phyloP scores from a whole-genome alignment of 2,329 filamentous ascomycete genomes.

The Penicillium glabrum region DNA sequence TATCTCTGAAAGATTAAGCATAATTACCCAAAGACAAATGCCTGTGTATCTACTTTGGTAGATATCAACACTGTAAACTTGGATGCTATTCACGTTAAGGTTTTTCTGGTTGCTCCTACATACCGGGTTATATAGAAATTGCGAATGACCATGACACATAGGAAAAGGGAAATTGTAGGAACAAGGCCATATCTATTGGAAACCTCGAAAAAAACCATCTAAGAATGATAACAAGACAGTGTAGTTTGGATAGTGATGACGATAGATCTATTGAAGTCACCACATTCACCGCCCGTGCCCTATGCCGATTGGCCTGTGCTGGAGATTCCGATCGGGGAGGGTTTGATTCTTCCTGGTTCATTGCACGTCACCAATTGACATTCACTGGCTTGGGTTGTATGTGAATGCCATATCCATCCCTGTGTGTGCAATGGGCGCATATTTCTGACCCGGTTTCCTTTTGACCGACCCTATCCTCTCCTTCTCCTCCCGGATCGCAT shows the following conservation, averaged over 20 bases:
- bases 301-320: slow-evolving; percentile 11
- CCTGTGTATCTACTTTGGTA: too few species aligned
- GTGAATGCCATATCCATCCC: not conserved
- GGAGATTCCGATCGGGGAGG: slow-evolving; percentile 4
- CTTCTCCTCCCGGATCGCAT: slow-evolving; percentile 9
- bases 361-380: not conserved
- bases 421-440: slow-evolving; percentile 16
- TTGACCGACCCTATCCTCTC: slow-evolving; percentile 13
- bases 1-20: too few species aligned
- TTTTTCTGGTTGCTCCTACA: too few species aligned
- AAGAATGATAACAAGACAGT: too few species aligned
- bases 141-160: too few species aligned
- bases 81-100: too few species aligned
- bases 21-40: too few species aligned
- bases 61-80: too few species aligned
- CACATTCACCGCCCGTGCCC: slow-evolving; percentile 8
- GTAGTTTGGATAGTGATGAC: not conserved
- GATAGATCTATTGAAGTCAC: not conserved
- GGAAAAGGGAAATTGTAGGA: too few species aligned
- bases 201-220: too few species aligned
- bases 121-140: too few species aligned
- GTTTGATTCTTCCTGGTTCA: not conserved
- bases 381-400: not conserved
- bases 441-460: slow-evolving; percentile 7
- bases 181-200: too few species aligned